Conservation (phyloP, 768 basidiomycete genomes). For the Hortiboletus flavorubellus region DNA sequence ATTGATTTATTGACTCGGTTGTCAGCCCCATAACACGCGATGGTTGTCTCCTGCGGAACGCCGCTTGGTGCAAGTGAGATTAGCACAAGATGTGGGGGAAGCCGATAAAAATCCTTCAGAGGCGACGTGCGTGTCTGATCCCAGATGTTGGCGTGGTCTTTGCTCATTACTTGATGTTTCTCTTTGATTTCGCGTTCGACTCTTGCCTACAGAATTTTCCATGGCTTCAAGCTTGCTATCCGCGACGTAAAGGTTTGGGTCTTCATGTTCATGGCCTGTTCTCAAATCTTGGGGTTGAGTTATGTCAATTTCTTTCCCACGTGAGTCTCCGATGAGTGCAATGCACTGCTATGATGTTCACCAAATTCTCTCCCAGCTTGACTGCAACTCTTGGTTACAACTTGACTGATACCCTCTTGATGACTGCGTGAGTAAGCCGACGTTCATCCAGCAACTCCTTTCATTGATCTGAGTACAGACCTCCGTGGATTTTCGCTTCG, state of each 20-base stretch:
- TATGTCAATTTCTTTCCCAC: constrained; percentile 61
- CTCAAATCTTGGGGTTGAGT: constrained; percentile 52
- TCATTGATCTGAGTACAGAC: constrained; percentile 33
- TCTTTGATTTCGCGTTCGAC: not conserved
- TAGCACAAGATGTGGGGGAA: constrained; percentile 67
- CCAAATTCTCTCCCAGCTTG: constrained; percentile 33
- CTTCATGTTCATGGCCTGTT: constrained; percentile 50
- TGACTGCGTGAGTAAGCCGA: constrained; percentile 48
- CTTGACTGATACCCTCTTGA: constrained; percentile 55
- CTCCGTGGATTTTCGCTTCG: constrained; percentile 58
- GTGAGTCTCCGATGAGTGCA: constrained; percentile 23
- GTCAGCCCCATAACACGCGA: constrained; percentile 56
- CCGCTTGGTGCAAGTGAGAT: constrained; percentile 58
- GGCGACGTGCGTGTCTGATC: constrained; percentile 10
- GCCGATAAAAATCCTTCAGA: constrained; percentile 48
- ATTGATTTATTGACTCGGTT: not conserved
- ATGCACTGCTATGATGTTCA: not conserved
- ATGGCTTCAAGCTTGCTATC: constrained; percentile 52
- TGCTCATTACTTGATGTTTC: not conserved
- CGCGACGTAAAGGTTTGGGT: constrained; percentile 52
- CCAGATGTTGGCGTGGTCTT: not conserved
- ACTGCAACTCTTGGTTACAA: constrained; percentile 59
- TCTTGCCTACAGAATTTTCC: constrained; percentile 36
- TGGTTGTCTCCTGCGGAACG: constrained; percentile 53
- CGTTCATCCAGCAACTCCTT: not conserved